Evolutionary conservation across 75 land plant species (phyloP).

Genomic region (Isoetes taiwanensis): DNA sequence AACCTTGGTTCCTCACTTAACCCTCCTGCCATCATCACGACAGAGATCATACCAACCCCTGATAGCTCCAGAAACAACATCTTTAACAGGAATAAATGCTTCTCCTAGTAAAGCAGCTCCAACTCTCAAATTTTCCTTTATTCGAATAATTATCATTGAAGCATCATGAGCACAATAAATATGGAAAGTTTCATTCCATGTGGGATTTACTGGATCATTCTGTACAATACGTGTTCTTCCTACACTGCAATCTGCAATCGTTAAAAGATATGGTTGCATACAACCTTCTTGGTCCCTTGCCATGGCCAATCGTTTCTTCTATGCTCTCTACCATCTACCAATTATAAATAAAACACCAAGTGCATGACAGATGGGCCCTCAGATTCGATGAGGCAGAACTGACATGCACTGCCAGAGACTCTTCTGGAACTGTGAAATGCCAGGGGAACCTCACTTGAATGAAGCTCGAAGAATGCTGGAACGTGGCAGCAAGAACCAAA

Average conservation of each 20-base stretch:
- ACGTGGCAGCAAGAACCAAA: no score
- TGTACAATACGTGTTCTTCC: slow-evolving; percentile 32
- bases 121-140: slow-evolving; percentile 30
- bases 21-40: slow-evolving; percentile 9
- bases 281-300: no score
- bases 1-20: slow-evolving; percentile 16
- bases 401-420: no score
- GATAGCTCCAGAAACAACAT: slow-evolving; percentile 7
- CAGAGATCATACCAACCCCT: slow-evolving; percentile 29
- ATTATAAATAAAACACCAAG: no score
- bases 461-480: no score
- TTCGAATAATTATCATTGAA: slow-evolving; percentile 21
- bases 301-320: no score
- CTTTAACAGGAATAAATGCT: slow-evolving; percentile 21
- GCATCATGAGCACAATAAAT: slow-evolving; percentile 35
- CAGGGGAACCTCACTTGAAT: no score
- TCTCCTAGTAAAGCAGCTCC: slow-evolving; percentile 32
- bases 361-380: no score
- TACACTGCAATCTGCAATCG: slow-evolving; percentile 17
- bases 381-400: no score
- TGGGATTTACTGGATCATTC: slow-evolving; percentile 18
- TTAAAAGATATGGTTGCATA: slow-evolving; percentile 52
- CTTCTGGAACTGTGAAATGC: no score
- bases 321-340: no score
- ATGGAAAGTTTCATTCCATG: slow-evolving; percentile 41